Conservation (phyloP, 805 yeast species). For the Saturnispora dispora region DNA sequence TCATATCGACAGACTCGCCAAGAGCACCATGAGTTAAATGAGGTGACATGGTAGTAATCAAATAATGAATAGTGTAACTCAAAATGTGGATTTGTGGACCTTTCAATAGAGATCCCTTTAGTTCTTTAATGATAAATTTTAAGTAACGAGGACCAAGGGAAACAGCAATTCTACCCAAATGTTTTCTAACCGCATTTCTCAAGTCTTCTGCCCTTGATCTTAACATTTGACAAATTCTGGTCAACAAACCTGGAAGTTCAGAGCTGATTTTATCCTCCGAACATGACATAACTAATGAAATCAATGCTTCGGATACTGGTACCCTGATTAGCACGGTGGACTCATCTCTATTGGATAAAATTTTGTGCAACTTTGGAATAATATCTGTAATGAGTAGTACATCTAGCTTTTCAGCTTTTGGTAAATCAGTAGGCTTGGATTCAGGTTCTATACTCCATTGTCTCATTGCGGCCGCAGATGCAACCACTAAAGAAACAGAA, state of each 20-base stretch:
- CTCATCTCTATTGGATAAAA: conserved; percentile 59
- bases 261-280: conserved; percentile 44
- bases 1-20: conserved; percentile 49
- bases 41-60: conserved; percentile 43
- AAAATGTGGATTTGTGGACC: conserved; percentile 93
- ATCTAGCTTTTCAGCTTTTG: conserved; percentile 31
- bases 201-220: conserved; percentile 79
- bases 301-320: conserved; percentile 74
- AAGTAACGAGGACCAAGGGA: conserved; percentile 68
- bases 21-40: conserved; percentile 58
- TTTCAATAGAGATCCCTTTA: conserved; percentile 66
- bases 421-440: conserved; percentile 28
- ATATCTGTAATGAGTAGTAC: conserved; percentile 46
- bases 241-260: conserved; percentile 72
- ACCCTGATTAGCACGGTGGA: conserved; percentile 69
- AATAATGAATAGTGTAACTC: conserved; percentile 75
- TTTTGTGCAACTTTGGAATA: conserved; percentile 51
- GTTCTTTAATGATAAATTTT: conserved; percentile 65
- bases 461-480: conserved; percentile 39
- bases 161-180: conserved; percentile 53
- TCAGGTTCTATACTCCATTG: conserved; percentile 12
- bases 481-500: conserved; percentile 48
- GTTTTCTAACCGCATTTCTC: conserved; percentile 77
- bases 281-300: conserved; percentile 56
- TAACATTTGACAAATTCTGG: conserved; percentile 81